These are phyloP conservation scores for Pseudoperonospora humuli DNA, from an alignment of 352 stramenopile genomes.

Conservation along the genomic window DNA sequence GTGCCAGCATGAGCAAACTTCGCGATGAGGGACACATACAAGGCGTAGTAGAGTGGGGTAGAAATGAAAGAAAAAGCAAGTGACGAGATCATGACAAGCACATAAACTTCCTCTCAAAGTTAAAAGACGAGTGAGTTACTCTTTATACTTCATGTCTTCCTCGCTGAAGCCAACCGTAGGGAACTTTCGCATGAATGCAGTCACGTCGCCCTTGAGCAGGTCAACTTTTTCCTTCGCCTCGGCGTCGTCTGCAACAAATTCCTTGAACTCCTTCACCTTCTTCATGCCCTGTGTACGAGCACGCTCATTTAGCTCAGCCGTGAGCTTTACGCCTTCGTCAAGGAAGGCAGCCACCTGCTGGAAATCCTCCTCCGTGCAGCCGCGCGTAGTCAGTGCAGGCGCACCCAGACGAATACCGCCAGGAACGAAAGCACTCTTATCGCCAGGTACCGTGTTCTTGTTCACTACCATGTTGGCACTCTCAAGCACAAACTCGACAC, in stretches of 20 bases:
- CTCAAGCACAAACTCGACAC: slow-evolving; percentile 95
- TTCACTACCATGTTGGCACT: slow-evolving; percentile 96
- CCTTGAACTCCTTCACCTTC: slow-evolving; percentile 89
- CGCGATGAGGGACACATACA: too few species aligned
- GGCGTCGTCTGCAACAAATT: slow-evolving; percentile 55
- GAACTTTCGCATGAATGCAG: slow-evolving; percentile 92
- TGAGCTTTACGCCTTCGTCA: slow-evolving; percentile 92
- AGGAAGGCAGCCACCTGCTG: slow-evolving; percentile 93
- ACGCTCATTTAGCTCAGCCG: slow-evolving; percentile 85
- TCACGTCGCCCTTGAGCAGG: slow-evolving; percentile 85
- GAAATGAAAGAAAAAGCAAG: too few species aligned
- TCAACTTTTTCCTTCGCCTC: slow-evolving; percentile 56
- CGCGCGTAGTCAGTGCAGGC: slow-evolving; percentile 92
- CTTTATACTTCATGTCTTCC: slow-evolving; percentile 87
- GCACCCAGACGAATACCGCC: slow-evolving; percentile 95
- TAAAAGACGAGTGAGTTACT: too few species aligned
- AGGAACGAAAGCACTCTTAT: slow-evolving; percentile 95
- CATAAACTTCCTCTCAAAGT: too few species aligned
- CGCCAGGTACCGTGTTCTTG: slow-evolving; percentile 98
- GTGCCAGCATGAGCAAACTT: too few species aligned
- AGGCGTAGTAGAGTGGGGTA: too few species aligned
- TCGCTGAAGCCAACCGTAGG: slow-evolving; percentile 95
- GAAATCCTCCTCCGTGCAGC: slow-evolving; percentile 94
- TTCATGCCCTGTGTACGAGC: slow-evolving; percentile 91
- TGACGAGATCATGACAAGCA: too few species aligned